phyloP scores from a whole-genome alignment of 768 basidiomycete genomes.

The Mycena kentingensis region DNA sequence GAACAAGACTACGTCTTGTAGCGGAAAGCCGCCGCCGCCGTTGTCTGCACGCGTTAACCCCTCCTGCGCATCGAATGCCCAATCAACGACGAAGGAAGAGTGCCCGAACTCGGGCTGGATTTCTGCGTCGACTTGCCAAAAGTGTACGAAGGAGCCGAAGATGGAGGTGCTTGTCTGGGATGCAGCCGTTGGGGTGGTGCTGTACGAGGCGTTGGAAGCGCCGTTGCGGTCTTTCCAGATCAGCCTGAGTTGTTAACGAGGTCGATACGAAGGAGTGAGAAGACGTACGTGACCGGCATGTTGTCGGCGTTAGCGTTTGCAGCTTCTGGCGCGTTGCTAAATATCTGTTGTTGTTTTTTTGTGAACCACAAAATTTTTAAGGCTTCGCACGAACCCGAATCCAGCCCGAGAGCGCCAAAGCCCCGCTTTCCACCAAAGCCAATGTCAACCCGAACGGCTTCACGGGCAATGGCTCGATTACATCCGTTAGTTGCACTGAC shows the following conservation, averaged over 20 bases:
- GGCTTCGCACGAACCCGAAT: not conserved
- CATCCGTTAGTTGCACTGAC: constrained; percentile 9
- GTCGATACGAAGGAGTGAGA: not conserved
- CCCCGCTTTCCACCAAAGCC: constrained; percentile 4
- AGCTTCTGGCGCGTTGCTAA: constrained; percentile 9
- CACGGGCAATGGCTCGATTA: constrained; percentile 13
- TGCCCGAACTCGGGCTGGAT: constrained; percentile 4
- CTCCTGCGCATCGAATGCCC: constrained; percentile 8
- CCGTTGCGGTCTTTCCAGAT: constrained; percentile 14
- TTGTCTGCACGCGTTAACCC: constrained; percentile 12
- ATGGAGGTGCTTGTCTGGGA: too few relatives aligned
- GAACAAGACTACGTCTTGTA: constrained; percentile 8
- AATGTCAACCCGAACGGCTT: constrained; percentile 8
- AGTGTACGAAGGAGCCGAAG: constrained; percentile 8
- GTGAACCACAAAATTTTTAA: not conserved
- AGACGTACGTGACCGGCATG: constrained; percentile 15
- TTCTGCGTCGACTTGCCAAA: constrained; percentile 1
- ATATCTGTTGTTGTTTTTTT: too few relatives aligned
- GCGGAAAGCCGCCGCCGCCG: constrained; percentile 16
- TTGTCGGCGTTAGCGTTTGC: constrained; percentile 1
- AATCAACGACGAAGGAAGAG: constrained; percentile 5
- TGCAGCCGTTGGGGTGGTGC: too few relatives aligned
- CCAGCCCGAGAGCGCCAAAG: constrained; percentile 7
- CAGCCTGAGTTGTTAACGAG: constrained; percentile 1
- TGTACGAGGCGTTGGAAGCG: not conserved